A percentile compares a stretch with the other conserved stretches of the same genome.
Evolutionary conservation across 352 stramenopile genomes (phyloP).

Genomic region (Phytophthora brassicae): DNA sequence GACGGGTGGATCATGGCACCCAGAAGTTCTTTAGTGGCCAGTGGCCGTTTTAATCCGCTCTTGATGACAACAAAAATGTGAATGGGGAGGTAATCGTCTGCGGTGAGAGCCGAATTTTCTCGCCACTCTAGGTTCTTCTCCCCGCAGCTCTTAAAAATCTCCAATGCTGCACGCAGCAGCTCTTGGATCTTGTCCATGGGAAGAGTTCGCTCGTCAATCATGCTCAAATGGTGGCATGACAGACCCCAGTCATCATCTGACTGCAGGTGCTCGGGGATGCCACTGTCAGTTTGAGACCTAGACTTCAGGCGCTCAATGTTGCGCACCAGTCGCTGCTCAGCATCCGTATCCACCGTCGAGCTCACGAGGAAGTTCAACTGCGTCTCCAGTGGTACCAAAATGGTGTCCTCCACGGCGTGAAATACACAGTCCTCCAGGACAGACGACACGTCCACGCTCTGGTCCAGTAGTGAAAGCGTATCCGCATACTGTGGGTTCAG

Average conservation of each 20-base stretch:
- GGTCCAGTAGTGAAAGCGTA: slow-evolving; percentile 56
- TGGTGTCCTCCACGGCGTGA: slow-evolving; percentile 76
- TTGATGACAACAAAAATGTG: slow-evolving; percentile 87
- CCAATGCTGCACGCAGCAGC: slow-evolving; percentile 66
- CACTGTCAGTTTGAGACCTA: slow-evolving; percentile 68
- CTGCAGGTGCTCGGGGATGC: slow-evolving; percentile 75
- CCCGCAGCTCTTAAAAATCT: slow-evolving; percentile 81
- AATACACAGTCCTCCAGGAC: slow-evolving; percentile 72
- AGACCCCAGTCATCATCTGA: slow-evolving; percentile 79
- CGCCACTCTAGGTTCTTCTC: slow-evolving; percentile 80
- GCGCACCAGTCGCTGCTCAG: slow-evolving; percentile 49
- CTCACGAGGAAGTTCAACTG: slow-evolving; percentile 75
- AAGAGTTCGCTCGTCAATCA: slow-evolving; percentile 79
- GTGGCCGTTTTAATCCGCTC: slow-evolving; percentile 69
- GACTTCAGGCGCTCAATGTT: slow-evolving; percentile 73
- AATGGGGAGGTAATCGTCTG: slow-evolving; percentile 85
- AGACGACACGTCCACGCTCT: slow-evolving; percentile 54
- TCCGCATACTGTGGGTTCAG: slow-evolving; percentile 69
- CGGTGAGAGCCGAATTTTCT: slow-evolving; percentile 72
- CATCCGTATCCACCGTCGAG: slow-evolving; percentile 56
- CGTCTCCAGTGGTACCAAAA: slow-evolving; percentile 72
- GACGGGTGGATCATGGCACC: slow-evolving; percentile 85
- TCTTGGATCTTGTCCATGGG: slow-evolving; percentile 83
- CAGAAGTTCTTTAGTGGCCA: slow-evolving; percentile 74
- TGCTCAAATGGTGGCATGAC: slow-evolving; percentile 79